These are phyloP conservation scores for Mallotus nudiflorus DNA, from an alignment of 345 rosid genomes.

Conservation along the genomic window DNA sequence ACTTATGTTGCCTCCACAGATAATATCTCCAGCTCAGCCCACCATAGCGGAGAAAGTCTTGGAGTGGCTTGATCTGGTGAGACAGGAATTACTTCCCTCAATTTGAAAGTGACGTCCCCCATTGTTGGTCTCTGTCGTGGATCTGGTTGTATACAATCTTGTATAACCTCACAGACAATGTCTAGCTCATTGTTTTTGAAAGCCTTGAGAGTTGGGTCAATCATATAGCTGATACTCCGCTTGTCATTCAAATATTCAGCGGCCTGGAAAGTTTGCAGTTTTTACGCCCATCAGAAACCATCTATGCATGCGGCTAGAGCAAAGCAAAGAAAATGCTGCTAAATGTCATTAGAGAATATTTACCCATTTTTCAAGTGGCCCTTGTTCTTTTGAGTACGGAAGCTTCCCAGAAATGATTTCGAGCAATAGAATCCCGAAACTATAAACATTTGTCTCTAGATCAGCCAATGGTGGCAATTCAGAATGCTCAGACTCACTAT, in stretches of 20 bases:
- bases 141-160: constrained; percentile 57
- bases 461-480: constrained; percentile 47
- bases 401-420: constrained; percentile 90
- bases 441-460: constrained; percentile 60
- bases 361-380: constrained; percentile 76
- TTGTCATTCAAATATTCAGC: constrained; percentile 52
- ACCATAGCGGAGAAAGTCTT: constrained; percentile 94
- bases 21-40: constrained; percentile 97
- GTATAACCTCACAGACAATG: constrained; percentile 55
- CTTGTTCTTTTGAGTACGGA: constrained; percentile 62
- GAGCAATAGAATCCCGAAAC: constrained; percentile 74
- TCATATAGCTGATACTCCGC: constrained; percentile 45
- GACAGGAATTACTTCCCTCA: constrained; percentile 60
- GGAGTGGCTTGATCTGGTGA: constrained; percentile 91
- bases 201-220: constrained; percentile 66
- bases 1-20: constrained; percentile 76
- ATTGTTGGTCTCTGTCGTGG: constrained; percentile 65
- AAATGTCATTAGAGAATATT: constrained; percentile 14
- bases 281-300: constrained; percentile 3
- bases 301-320: not conserved
- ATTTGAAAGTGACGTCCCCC: constrained; percentile 53
- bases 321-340: not conserved
- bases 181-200: constrained; percentile 71
- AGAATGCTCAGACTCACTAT: constrained; percentile 42
- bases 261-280: constrained; percentile 48